These are phyloP conservation scores for Neoboletus subvelutipes DNA, from an alignment of 768 basidiomycete species.

Conservation along the genomic window DNA sequence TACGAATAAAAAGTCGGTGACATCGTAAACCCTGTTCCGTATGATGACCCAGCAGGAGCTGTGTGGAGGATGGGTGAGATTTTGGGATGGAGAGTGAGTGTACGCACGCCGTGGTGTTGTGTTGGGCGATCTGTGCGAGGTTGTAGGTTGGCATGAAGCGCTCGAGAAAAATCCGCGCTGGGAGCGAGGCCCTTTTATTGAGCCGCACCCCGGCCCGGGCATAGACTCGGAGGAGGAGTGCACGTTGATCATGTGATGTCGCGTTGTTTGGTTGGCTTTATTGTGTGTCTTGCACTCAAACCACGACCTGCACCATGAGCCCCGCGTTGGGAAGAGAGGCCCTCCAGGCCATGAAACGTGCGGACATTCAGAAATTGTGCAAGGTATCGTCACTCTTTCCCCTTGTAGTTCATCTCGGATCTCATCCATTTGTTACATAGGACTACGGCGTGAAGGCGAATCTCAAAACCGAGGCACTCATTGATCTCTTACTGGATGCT, in stretches of 20 bases:
- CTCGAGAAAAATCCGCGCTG: not conserved
- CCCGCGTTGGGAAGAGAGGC: slow-evolving; percentile 41
- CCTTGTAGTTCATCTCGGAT: slow-evolving; percentile 12
- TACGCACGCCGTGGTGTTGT: slow-evolving; percentile 52
- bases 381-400: slow-evolving; percentile 46
- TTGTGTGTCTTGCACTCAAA: slow-evolving; percentile 48
- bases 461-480: slow-evolving; percentile 76
- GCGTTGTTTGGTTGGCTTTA: slow-evolving; percentile 50
- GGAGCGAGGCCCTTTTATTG: not conserved
- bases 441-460: slow-evolving; percentile 82
- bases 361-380: slow-evolving; percentile 56
- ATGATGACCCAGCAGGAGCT: slow-evolving; percentile 89
- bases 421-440: slow-evolving; percentile 37
- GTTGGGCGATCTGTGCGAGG: slow-evolving; percentile 59
- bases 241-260: slow-evolving; percentile 39
- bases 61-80: slow-evolving; percentile 9
- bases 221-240: not conserved
- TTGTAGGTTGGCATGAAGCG: slow-evolving; percentile 38
- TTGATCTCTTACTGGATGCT: slow-evolving; percentile 67
- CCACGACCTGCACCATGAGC: slow-evolving; percentile 42
- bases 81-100: not conserved
- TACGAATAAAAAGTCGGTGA: slow-evolving; percentile 74
- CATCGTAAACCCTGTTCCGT: slow-evolving; percentile 78
- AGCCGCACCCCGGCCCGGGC: not conserved
- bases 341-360: slow-evolving; percentile 53